A percentile compares a stretch with the other conserved stretches of the same genome.
Evolutionary conservation across 2,329 filamentous ascomycete genomes (phyloP).

Genomic region (Aulographum hederae): DNA sequence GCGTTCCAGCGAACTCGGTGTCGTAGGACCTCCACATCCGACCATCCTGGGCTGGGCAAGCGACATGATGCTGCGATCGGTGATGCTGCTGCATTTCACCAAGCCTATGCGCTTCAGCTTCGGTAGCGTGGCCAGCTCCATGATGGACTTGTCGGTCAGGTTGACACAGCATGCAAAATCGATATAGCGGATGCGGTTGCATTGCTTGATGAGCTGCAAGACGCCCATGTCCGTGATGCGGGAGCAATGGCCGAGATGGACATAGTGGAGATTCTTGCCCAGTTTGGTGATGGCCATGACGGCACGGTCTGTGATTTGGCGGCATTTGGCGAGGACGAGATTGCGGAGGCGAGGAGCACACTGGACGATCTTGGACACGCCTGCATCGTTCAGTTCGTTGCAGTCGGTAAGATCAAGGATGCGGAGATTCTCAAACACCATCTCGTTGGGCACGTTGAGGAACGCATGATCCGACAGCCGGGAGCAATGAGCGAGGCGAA

Average conservation of each 20-base stretch:
- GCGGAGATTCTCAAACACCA: slow-evolving; percentile 68
- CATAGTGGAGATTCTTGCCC: slow-evolving; percentile 91
- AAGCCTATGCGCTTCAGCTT: slow-evolving; percentile 90
- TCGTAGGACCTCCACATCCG: slow-evolving; percentile 34
- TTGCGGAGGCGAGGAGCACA: slow-evolving; percentile 79
- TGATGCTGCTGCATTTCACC: slow-evolving; percentile 84
- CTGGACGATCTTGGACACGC: slow-evolving; percentile 73
- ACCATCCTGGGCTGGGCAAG: slow-evolving; percentile 50
- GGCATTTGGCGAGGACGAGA: slow-evolving; percentile 84
- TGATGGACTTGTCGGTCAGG: slow-evolving; percentile 75
- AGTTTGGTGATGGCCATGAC: slow-evolving; percentile 75
- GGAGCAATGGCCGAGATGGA: slow-evolving; percentile 85
- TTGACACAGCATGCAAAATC: slow-evolving; percentile 89
- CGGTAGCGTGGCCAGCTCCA: slow-evolving; percentile 65
- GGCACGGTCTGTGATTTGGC: slow-evolving; percentile 75
- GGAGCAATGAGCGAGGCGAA: slow-evolving; percentile 71
- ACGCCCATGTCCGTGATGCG: slow-evolving; percentile 84
- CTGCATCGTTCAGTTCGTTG: slow-evolving; percentile 62
- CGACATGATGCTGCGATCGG: slow-evolving; percentile 72
- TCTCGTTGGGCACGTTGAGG: slow-evolving; percentile 49
- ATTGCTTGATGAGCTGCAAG: slow-evolving; percentile 61
- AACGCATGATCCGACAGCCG: slow-evolving; percentile 81
- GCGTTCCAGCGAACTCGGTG: slow-evolving; percentile 59
- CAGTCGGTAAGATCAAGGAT: slow-evolving; percentile 92
- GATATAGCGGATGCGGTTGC: slow-evolving; percentile 92